Base-by-base conservation (phyloP, 1,139 yeast species). In the Hemisphaericaspora xylofermentans region DNA sequence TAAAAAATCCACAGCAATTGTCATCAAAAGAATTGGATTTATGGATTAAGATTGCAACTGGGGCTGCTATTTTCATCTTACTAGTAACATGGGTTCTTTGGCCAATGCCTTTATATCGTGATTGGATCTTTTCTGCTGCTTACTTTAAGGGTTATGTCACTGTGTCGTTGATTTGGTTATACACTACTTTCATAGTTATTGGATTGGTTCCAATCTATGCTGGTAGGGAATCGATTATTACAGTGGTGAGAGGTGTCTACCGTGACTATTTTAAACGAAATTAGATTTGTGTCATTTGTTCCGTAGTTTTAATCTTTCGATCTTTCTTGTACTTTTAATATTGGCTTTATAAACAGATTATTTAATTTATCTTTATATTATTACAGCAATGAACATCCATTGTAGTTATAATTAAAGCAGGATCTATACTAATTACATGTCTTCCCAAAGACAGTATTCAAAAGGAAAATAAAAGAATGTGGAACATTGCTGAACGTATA, bases 21-120 rank as follows among this genome's bases (percentile, higher is more conserved):
- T 39, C 49, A 3, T 46, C 43, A 7, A 44, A 47, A 21, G 51
- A 49, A 41, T 36, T 56, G 10, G 44, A 49, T 35, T 43, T 47
- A 27, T 61, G 59, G 47, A 57, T 57, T 35, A 64, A 62, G 40
- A 43, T 64, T 6, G 66, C 73, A 3, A 57, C 62, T 33, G 60
- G 55, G 15, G 57, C 67, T 9, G 50, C 60, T 28, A 42, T 61
- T 1, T 49, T 63, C 28, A 53, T 56, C 14, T 47, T 69, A 16
- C 55, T 69, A 21, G 43, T 68, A 4, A 63, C 63, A 17, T 65
- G 66, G 68, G 70, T 71, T 9, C 36, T 72, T 9, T 71, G 76
- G 76, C 77, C 78, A 35, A 58, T 71, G 53, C 76, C 77, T 9
- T 58, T 71, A 52, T 72, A 71, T 44, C 61, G 77, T 40, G 63